phyloP scores from a whole-genome alignment of 352 stramenopile genomes.

The Phytophthora meadii region DNA sequence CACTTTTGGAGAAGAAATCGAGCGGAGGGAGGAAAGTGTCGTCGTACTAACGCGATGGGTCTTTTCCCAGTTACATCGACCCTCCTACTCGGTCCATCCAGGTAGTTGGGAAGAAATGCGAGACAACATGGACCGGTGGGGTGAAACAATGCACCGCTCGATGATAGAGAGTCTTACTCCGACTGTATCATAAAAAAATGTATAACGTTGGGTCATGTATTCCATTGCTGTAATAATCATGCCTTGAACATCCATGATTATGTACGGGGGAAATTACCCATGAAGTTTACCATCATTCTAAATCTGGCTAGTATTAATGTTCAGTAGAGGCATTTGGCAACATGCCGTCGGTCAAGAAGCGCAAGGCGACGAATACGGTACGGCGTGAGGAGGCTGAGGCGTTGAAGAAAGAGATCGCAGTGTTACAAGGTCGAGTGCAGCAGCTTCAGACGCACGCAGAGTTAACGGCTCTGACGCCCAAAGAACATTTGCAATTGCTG shows the following conservation, averaged over 20 bases:
- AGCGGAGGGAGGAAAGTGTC: constrained; percentile 29
- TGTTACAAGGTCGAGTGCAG: constrained; percentile 8
- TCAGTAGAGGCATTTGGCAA: background rate
- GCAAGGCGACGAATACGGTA: constrained; percentile 37
- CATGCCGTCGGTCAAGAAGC: constrained; percentile 27
- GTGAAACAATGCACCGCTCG: constrained; percentile 37
- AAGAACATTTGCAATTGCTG: constrained; percentile 18
- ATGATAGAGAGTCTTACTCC: constrained; percentile 37
- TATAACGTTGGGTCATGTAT: too few relatives aligned
- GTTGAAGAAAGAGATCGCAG: constrained; percentile 16
- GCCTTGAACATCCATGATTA: too few relatives aligned
- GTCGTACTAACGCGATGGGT: constrained; percentile 45
- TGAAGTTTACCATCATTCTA: constrained; percentile 10
- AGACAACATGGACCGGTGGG: constrained; percentile 47
- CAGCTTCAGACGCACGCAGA: constrained; percentile 7
- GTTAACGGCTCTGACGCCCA: constrained; percentile 9
- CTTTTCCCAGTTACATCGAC: constrained; percentile 38
- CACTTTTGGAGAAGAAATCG: constrained; percentile 1
- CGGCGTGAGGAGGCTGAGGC: constrained; percentile 25
- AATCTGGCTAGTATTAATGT: too few relatives aligned
- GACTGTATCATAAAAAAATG: background rate
- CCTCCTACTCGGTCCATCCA: constrained; percentile 31
- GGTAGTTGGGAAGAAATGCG: constrained; percentile 39
- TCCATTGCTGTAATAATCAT: too few relatives aligned
- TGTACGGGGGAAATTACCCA: background rate